These are phyloP conservation scores for Prunus davidiana DNA, from an alignment of 306 rosid genomes.

Conservation along the genomic window DNA sequence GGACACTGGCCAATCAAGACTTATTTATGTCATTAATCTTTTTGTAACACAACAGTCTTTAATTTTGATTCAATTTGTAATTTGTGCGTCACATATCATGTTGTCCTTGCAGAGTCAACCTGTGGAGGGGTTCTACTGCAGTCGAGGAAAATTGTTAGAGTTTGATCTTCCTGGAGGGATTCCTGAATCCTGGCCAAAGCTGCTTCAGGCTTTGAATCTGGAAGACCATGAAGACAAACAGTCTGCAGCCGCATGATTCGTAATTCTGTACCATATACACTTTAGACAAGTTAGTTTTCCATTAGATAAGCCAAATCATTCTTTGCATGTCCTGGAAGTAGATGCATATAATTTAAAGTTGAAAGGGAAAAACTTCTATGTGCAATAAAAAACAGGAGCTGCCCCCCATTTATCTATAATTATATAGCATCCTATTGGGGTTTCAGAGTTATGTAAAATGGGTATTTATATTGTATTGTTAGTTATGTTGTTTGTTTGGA, in stretches of 20 bases:
- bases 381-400: slow-evolving; percentile 16
- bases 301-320: slow-evolving; percentile 22
- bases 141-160: slow-evolving; percentile 43
- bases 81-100: background rate
- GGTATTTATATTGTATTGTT: background rate
- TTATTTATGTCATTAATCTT: background rate
- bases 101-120: slow-evolving; percentile 43
- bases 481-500: slow-evolving; percentile 2
- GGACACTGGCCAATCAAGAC: background rate
- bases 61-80: background rate
- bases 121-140: slow-evolving; percentile 43
- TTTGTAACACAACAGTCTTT: background rate
- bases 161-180: slow-evolving; percentile 54
- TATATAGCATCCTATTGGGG: slow-evolving; percentile 14
- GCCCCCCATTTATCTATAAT: background rate
- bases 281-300: background rate
- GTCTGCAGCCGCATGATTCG: slow-evolving; percentile 39
- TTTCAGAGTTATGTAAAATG: slow-evolving; percentile 16
- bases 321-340: slow-evolving; percentile 24
- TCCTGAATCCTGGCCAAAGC: slow-evolving; percentile 57
- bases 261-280: background rate
- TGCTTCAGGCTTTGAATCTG: slow-evolving; percentile 45
- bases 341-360: slow-evolving; percentile 7
- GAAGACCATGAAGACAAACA: slow-evolving; percentile 32
- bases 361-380: slow-evolving; percentile 5